Evolutionary conservation across 495 filamentous ascomycete species (phyloP).

Genomic region (Penicillium nucicola): DNA sequence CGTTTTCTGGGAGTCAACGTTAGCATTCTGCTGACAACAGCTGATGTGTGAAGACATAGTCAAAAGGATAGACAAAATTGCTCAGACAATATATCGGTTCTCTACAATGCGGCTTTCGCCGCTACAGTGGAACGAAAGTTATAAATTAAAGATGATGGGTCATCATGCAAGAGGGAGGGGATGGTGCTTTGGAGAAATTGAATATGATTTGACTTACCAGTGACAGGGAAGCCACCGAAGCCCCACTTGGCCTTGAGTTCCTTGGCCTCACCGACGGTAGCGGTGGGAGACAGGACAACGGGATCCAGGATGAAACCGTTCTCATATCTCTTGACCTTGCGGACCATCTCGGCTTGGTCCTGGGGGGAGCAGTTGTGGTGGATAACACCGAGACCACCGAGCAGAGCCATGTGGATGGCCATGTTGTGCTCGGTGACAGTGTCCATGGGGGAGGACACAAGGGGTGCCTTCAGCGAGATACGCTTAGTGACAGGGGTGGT

Average conservation of each 20-base stretch:
- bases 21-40: conserved; percentile 22
- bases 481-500: conserved; percentile 92
- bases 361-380: conserved; percentile 98
- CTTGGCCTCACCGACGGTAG: conserved; percentile 89
- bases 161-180: conserved; percentile 56
- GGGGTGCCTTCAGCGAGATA: conserved; percentile 88
- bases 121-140: conserved; percentile 99
- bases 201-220: conserved; percentile 63
- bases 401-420: conserved; percentile 97
- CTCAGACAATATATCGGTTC: conserved; percentile 49
- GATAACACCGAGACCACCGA: conserved; percentile 94
- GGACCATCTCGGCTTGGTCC: conserved; percentile 96
- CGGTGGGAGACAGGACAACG: conserved; percentile 81
- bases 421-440: conserved; percentile 98
- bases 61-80: conserved; percentile 5
- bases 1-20: conserved; percentile 63
- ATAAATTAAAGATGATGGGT: conserved; percentile 66
- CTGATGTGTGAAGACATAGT: conserved; percentile 24
- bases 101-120: conserved; percentile 81
- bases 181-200: conserved; percentile 8
- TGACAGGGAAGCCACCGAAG: conserved; percentile 97
- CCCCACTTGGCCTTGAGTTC: conserved; percentile 96
- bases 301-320: conserved; percentile 99
- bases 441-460: conserved; percentile 98
- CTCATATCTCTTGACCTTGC: conserved; percentile 98